These are phyloP conservation scores for Microdochium nivale DNA, from an alignment of 2,329 filamentous ascomycete species.

Conservation along the genomic window DNA sequence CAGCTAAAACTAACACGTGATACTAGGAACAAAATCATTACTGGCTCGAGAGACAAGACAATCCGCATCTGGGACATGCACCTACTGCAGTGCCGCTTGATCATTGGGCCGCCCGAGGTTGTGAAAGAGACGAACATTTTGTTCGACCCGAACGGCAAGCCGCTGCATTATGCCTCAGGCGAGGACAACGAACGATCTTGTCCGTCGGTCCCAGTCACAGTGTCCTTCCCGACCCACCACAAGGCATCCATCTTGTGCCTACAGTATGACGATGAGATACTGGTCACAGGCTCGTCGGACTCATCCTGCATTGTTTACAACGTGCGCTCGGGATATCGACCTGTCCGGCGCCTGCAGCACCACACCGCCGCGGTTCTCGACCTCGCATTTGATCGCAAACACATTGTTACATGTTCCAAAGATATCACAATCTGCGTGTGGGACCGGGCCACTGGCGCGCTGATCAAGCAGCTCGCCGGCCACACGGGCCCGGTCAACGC, in stretches of 20 bases:
- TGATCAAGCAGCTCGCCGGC: slow-evolving; percentile 72
- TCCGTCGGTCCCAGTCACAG: slow-evolving; percentile 42
- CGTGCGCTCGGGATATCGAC: slow-evolving; percentile 67
- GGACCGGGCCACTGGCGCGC: slow-evolving; percentile 70
- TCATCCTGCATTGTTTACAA: slow-evolving; percentile 87
- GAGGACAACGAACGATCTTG: slow-evolving; percentile 37
- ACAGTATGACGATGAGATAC: slow-evolving; percentile 85
- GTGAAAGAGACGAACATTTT: slow-evolving; percentile 44
- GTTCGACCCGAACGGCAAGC: slow-evolving; percentile 38
- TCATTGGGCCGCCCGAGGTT: slow-evolving; percentile 73
- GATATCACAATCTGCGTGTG: slow-evolving; percentile 91
- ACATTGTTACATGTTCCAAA: slow-evolving; percentile 96
- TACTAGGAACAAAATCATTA: slow-evolving; percentile 81
- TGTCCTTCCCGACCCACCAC: slow-evolving; percentile 62
- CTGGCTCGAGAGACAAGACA: slow-evolving; percentile 88
- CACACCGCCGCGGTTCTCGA: slow-evolving; percentile 89
- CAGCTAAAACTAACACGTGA: slow-evolving; percentile 22
- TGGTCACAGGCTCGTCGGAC: slow-evolving; percentile 93
- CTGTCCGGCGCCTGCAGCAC: slow-evolving; percentile 66
- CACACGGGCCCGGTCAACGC: slow-evolving; percentile 93
- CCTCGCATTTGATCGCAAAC: slow-evolving; percentile 81
- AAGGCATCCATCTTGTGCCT: slow-evolving; percentile 89
- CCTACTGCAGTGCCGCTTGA: slow-evolving; percentile 73
- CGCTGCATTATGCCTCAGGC: slow-evolving; percentile 46
- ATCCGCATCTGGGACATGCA: slow-evolving; percentile 95